Conservation (phyloP, 371 early-diverging fungal species). For the Blakeslea trispora region DNA sequence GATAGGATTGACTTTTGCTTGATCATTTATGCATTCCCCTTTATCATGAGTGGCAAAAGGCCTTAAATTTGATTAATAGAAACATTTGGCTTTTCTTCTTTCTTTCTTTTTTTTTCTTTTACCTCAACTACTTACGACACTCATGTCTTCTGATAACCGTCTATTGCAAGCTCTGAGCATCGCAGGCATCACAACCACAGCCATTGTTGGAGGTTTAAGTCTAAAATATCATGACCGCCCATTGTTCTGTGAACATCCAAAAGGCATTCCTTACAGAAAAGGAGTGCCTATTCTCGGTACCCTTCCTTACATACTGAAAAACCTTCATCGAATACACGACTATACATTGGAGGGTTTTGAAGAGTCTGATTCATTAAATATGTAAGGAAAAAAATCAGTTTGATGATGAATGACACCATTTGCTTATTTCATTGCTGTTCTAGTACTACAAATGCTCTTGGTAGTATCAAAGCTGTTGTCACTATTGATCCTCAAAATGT, state of each 20-base stretch:
- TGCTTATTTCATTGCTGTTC: no score
- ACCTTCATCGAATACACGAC: constrained; percentile 27
- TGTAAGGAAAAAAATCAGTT: no score
- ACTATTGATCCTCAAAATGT: constrained; percentile 34
- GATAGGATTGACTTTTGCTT: no score
- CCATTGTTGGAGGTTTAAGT: constrained; percentile 18
- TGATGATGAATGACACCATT: no score
- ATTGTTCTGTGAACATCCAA: constrained; percentile 36
- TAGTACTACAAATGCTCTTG: no score
- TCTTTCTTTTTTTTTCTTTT: neutral
- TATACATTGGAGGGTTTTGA: constrained; percentile 13
- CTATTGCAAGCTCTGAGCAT: constrained; percentile 10
- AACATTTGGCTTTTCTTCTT: no score
- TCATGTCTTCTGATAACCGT: constrained; percentile 10
- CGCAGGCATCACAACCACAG: constrained; percentile 14
- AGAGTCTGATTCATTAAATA: constrained; percentile 18
- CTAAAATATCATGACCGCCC: constrained; percentile 42
- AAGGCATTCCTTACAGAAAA: constrained; percentile 24
- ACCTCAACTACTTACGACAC: constrained; percentile 3
- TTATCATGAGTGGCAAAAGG: no score
- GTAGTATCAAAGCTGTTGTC: no score
- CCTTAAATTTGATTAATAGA: no score
- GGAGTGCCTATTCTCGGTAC: constrained; percentile 37
- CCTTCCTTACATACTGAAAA: constrained; percentile 22
- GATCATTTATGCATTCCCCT: no score